phyloP scores from a whole-genome alignment of 495 filamentous ascomycete genomes.

The Podospora comata region DNA sequence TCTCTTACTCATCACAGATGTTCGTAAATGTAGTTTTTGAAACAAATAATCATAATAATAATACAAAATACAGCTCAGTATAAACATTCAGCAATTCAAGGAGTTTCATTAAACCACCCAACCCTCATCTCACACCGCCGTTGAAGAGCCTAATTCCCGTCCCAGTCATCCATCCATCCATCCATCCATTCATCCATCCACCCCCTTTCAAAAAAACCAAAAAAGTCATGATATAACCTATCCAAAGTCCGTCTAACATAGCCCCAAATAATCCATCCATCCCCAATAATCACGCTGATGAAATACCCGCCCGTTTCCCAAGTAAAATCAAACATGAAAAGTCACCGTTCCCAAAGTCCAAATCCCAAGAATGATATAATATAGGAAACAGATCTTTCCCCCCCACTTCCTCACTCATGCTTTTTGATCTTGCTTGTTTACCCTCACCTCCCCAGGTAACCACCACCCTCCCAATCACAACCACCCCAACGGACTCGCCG shows the following conservation, averaged over 20 bases:
- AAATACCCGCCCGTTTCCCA: no score
- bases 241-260: neutral
- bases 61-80: neutral
- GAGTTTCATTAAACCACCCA: constrained; percentile 12
- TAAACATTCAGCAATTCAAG: neutral
- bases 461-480: neutral
- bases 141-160: neutral
- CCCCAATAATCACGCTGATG: no score
- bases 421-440: no score
- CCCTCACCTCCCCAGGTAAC: no score
- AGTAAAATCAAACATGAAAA: no score
- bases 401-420: no score
- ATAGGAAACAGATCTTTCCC: no score
- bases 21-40: neutral
- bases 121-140: neutral
- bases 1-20: neutral
- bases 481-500: neutral
- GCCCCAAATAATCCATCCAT: neutral
- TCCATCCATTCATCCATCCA: no score
- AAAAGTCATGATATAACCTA: neutral
- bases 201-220: neutral
- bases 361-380: no score
- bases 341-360: no score
- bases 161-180: neutral
- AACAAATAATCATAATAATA: neutral